phyloP scores from a whole-genome alignment of 225 moss, liverwort and hornwort genomes.

The Antitrichia curtipendula region DNA sequence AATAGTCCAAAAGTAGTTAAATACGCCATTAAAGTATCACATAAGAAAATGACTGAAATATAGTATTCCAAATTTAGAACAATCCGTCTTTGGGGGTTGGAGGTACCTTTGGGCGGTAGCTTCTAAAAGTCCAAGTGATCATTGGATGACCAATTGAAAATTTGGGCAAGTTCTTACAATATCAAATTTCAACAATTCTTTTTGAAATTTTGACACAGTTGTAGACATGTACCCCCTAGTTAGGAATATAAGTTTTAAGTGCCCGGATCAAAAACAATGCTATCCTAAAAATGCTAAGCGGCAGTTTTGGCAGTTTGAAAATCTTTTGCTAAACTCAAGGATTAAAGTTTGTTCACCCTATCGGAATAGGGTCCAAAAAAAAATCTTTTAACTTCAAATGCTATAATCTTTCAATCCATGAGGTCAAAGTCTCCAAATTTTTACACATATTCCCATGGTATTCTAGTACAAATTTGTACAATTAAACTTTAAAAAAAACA shows the following conservation, averaged over 20 bases:
- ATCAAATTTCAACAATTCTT: not conserved
- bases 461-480: too few relatives aligned
- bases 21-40: too few relatives aligned
- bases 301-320: not conserved
- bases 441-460: too few relatives aligned
- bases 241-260: too few relatives aligned
- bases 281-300: accelerated
- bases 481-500: too few relatives aligned
- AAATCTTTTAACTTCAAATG: too few relatives aligned
- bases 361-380: too few relatives aligned
- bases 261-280: too few relatives aligned
- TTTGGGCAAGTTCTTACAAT: accelerated
- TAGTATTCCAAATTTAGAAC: not conserved
- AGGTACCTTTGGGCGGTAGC: not conserved
- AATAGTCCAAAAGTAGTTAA: too few relatives aligned
- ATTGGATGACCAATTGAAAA: not conserved
- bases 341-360: too few relatives aligned
- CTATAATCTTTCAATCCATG: too few relatives aligned
- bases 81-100: not conserved
- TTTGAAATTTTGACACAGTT: not conserved
- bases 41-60: not conserved
- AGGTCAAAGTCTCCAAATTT: too few relatives aligned
- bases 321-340: not conserved
- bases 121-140: not conserved
- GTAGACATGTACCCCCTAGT: accelerated